These are phyloP conservation scores for Arabidopsis suecica DNA, from an alignment of 345 rosid genomes.

Conservation along the genomic window DNA sequence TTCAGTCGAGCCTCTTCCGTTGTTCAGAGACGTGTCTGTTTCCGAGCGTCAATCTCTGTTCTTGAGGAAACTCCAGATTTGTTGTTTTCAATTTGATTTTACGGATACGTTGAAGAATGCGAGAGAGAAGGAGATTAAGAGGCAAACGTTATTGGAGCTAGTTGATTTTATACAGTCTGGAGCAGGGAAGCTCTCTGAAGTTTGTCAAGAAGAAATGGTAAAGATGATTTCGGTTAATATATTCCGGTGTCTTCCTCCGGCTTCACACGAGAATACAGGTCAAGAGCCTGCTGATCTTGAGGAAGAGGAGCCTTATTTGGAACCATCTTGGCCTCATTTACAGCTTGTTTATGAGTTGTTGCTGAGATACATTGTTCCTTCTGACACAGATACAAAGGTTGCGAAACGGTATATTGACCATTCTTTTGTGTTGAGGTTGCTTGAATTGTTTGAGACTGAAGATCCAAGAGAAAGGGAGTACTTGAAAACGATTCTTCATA, in stretches of 20 bases:
- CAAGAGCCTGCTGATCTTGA: conserved; percentile 76
- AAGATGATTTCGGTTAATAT: conserved; percentile 70
- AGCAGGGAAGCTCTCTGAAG: conserved; percentile 66
- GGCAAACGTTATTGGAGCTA: conserved; percentile 77
- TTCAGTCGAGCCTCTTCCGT: conserved; percentile 69
- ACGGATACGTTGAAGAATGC: conserved; percentile 55
- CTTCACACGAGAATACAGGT: conserved; percentile 80
- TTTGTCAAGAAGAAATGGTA: conserved; percentile 83
- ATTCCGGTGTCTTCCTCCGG: conserved; percentile 78
- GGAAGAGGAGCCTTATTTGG: conserved; percentile 85
- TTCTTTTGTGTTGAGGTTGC: conserved; percentile 71
- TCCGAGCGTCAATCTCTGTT: conserved; percentile 71
- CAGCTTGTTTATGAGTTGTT: conserved; percentile 84
- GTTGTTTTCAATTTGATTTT: conserved; percentile 86
- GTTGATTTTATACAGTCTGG: conserved; percentile 85
- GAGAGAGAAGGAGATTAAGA: conserved; percentile 83
- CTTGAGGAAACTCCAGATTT: conserved; percentile 71
- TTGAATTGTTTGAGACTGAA: conserved; percentile 84
- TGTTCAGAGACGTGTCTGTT: conserved; percentile 63
- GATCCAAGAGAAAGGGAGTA: conserved; percentile 88
- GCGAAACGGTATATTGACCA: conserved; percentile 84
- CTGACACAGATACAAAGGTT: conserved; percentile 79
- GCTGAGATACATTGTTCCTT: conserved; percentile 73
- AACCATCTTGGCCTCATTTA: conserved; percentile 91
- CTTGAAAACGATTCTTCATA: conserved; percentile 81